A percentile compares a stretch with the other conserved stretches of the same genome.
Evolutionary conservation across 805 yeast species (phyloP).

Genomic region (Huiozyma naganishii): DNA sequence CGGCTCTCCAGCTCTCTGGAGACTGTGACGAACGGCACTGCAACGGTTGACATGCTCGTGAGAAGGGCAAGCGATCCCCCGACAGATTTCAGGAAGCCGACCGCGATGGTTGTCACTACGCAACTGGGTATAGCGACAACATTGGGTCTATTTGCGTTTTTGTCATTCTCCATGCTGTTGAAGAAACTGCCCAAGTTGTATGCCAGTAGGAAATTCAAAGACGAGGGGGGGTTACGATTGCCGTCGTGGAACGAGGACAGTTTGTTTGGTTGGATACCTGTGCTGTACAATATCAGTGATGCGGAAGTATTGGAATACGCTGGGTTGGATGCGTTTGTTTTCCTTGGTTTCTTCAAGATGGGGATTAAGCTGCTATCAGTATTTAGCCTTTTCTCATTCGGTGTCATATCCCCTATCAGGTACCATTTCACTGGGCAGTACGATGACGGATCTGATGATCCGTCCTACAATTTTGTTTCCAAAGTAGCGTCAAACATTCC

Average conservation of each 20-base stretch:
- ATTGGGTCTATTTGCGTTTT: constrained; percentile 59
- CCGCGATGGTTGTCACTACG: constrained; percentile 55
- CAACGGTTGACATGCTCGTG: no score
- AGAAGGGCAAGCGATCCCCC: not conserved
- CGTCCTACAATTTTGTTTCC: not conserved
- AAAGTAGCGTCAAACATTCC: not conserved
- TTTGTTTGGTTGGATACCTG: constrained; percentile 73
- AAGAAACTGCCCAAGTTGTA: constrained; percentile 71
- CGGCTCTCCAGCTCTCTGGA: no score
- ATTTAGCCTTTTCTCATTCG: constrained; percentile 59
- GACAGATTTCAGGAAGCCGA: constrained; percentile 29
- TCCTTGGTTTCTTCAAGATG: constrained; percentile 82
- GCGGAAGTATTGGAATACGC: constrained; percentile 76
- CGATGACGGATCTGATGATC: constrained; percentile 44
- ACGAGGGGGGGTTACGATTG: constrained; percentile 15
- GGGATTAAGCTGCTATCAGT: constrained; percentile 57
- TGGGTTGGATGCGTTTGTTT: constrained; percentile 90
- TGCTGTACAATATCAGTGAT: constrained; percentile 55
- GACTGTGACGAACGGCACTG: no score
- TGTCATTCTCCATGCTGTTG: constrained; percentile 60
- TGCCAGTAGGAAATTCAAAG: constrained; percentile 54
- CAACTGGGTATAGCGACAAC: constrained; percentile 62
- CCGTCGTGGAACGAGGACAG: constrained; percentile 33
- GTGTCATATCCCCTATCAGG: constrained; percentile 75
- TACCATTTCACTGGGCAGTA: constrained; percentile 73